Evolutionary conservation across 2,329 filamentous ascomycete species (phyloP), one percentile per base, ranked within the genome.

Genomic region (Stachybotrys elegans): DNA sequence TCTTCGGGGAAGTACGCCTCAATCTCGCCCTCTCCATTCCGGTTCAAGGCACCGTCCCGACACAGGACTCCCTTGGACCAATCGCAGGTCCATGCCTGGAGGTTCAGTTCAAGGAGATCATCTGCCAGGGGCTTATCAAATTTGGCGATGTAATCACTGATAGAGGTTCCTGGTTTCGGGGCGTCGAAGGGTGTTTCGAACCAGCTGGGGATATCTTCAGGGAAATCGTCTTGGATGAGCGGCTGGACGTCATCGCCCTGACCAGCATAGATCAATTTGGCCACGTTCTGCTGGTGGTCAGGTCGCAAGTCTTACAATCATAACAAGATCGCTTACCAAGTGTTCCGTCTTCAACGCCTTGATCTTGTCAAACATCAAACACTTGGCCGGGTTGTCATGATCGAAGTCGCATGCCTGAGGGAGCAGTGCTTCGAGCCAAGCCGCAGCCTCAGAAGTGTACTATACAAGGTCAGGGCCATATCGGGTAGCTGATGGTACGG

Each of bases 341-440:
- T 49, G 43, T 3, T 31, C 31, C 13, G 23, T 23, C 32, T 39
- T 40, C 17, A 49, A 39, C 13, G 22, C 31, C 42, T 43, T 20
- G 13, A 49, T 43, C 25, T 42, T 46, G 38, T 44, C 42, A 34
- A 38, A 39, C 13, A 40, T 27, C 39, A 49, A 19, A 34, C 43
- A 46, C 16, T 20, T 17, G 14, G 31, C 25, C 3, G 32, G 22
- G 23, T 46, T 42, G 5, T 35, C 19, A 8, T 29, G 9, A 35
- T 22, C 16, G 17, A 49, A 46, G 23, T 46, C 29, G 27, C 22
- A 31, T 17, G 37, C 44, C 32, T 42, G 16, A 8, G 22, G 20
- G 12, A 19, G 11, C 5, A 49, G 21, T n/a, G 38, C 42, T n/a
- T 22, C 4, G 13, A 49, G 42, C 36, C 46, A 49, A 6, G 9